Percentiles rank a stretch among this genome's conserved stretches.
phyloP scores from a whole-genome alignment of 768 basidiomycete genomes.

The Suillus sp. region DNA sequence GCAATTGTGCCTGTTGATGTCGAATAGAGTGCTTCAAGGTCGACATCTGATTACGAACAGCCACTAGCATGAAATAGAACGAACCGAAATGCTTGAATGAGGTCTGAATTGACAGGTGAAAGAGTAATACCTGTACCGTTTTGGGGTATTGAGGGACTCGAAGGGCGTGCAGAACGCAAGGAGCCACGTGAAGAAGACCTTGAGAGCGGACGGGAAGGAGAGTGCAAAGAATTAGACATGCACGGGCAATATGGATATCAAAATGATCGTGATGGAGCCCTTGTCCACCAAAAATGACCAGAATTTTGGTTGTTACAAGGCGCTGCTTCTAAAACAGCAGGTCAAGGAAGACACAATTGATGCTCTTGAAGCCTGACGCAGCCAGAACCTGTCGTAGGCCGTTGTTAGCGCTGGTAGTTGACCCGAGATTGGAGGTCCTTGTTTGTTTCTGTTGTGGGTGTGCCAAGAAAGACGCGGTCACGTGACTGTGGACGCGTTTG shows the following conservation, averaged over 20 bases:
- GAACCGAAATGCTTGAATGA: slow-evolving; percentile 27
- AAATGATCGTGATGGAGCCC: slow-evolving; percentile 31
- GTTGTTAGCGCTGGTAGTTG: not conserved
- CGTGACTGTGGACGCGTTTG: slow-evolving; percentile 17
- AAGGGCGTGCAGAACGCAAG: slow-evolving; percentile 48
- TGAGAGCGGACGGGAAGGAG: slow-evolving; percentile 40
- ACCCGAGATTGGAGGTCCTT: slow-evolving; percentile 10
- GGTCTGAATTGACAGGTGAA: slow-evolving; percentile 25
- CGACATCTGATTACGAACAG: slow-evolving; percentile 77
- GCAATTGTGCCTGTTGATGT: slow-evolving; percentile 81
- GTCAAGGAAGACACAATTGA: not conserved
- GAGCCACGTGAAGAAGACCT: slow-evolving; percentile 54
- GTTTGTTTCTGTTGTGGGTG: slow-evolving; percentile 27
- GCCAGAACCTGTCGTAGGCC: not conserved
- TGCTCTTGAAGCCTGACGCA: not conserved
- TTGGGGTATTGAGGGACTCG: slow-evolving; percentile 54
- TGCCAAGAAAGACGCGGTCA: slow-evolving; percentile 29
- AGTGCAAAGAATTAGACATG: slow-evolving; percentile 37
- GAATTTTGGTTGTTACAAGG: not conserved
- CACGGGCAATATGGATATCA: slow-evolving; percentile 23
- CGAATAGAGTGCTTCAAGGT: slow-evolving; percentile 80
- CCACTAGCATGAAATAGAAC: slow-evolving; percentile 48
- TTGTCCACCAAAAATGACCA: slow-evolving; percentile 22
- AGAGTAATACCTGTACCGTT: slow-evolving; percentile 66
- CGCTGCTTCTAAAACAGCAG: not conserved